Evolutionary conservation across 352 stramenopile species (phyloP), one percentile per base, ranked within the genome.

Genomic region (Pythium aphanidermatum): DNA sequence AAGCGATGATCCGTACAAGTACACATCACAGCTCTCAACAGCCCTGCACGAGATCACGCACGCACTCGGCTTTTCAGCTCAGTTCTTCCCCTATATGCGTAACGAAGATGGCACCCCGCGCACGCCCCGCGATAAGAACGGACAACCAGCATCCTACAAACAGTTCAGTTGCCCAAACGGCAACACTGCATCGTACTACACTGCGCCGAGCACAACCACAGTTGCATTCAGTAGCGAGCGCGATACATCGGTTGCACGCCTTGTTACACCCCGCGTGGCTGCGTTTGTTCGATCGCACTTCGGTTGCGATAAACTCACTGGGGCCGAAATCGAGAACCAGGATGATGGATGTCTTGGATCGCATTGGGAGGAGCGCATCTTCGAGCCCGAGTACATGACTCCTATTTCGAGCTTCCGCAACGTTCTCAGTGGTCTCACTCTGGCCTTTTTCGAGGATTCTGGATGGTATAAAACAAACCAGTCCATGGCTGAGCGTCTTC

Each of bases 41-140:
- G 78, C 78, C 9, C 69, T 88, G 54, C 83, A 95, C 43, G 83
- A 95, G 59, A 74, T 95, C 26, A 87, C 75, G 0, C 81, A 92
- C 32, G 80, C 81, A 3, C 58, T 92, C 3, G 83, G 81, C 1
- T 92, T 92, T 40, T 89, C 76, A 4, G 62, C 78, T 0, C 70
- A 82, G 27, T 89, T 86, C 29, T 92, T 84, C 46, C 59, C 75
- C 2, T 77, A 73, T 39, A 90, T 94, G 77, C 68, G 80, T 5
- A 60, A 80, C 31, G 34, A 73, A 0, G 75, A 89, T 27, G 75
- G 78, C 31, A 85, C 65, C 0, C 76, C 81, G 4, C 70, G 79
- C 14, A 92, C 80, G 5, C 55, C 68, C 4, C 77, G 80, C 4
- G 60, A 84, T 17, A 23, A 51, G 9, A 65, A 59, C 29, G 75